Evolutionary conservation across 176 grass and related monocot genomes (phyloP).

Genomic region (Carex pumila): DNA sequence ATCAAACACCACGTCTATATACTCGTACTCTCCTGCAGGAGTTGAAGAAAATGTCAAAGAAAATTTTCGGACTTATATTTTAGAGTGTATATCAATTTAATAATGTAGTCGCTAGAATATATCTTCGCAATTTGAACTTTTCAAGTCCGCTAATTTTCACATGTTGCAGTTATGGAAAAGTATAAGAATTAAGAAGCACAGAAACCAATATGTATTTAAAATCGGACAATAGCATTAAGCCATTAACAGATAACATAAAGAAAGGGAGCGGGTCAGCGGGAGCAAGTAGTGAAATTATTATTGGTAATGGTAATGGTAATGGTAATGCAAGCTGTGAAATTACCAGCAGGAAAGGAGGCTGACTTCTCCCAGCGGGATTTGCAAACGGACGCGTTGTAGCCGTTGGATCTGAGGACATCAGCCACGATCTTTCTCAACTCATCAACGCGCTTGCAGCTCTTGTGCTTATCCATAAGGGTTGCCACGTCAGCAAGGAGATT

Average conservation of each 20-base stretch:
- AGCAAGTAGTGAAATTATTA: neutral
- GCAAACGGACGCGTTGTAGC: slow-evolving; percentile 60
- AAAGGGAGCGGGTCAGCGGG: neutral
- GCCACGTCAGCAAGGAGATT: slow-evolving; percentile 83
- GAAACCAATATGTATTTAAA: neutral
- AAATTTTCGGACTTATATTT: neutral
- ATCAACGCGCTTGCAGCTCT: slow-evolving; percentile 35
- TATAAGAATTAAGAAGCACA: neutral
- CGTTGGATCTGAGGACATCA: slow-evolving; percentile 45
- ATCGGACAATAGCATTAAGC: neutral
- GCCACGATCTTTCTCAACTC: slow-evolving; percentile 45
- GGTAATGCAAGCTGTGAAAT: neutral
- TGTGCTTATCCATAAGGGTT: slow-evolving; percentile 40
- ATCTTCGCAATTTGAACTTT: neutral
- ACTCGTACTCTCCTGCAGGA: slow-evolving; percentile 53
- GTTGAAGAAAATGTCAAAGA: neutral
- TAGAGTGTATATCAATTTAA: neutral
- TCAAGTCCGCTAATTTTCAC: neutral
- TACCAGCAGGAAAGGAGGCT: slow-evolving; percentile 47
- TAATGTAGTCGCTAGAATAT: neutral
- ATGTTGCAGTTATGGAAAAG: no score
- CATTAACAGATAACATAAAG: neutral
- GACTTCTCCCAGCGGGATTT: slow-evolving; percentile 76
- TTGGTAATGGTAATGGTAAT: no score
- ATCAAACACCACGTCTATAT: slow-evolving; percentile 58